Base-by-base conservation (phyloP, 768 basidiomycete species). In the Suillus lakei region DNA sequence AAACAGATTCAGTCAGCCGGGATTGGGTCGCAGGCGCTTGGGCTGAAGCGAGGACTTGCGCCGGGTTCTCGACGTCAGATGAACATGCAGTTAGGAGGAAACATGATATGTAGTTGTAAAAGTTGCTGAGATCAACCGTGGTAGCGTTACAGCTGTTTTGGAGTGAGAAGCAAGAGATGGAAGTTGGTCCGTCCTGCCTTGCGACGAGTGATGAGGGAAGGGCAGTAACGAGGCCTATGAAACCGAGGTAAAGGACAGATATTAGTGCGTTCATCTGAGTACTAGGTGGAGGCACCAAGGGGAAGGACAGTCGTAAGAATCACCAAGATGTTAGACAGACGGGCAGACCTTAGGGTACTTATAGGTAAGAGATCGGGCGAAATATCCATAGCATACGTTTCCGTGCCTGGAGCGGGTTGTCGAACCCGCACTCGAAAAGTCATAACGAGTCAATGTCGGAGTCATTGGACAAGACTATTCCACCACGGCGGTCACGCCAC, bases 11-110 rank as follows among this genome's bases (percentile, higher is more conserved):
- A 12, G 63, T 66, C 41, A 72, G 63, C 32, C 63, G 67, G 3
- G 72, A 32, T 36, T 73, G 71, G 18, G 39, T 71, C 32, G 60
- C 61, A 8, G 71, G 67, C 26, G 72, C 72, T 12, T 50, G 53
- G 18, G 6, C 53, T 36, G 5, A 3, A 9, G 13, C 13, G 61
- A 73, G 63, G 38, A 66, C 63, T 44, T 66, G 44, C 0, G n/a
- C n/a, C 5, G 72, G 70, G 21, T 48, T 60, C n/a, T 55, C 38
- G 23, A n/a, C 18, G 4, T 16, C 26, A 10, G 55, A 26, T 10
- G 3, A 46, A 60, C 71, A 73, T 2, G 60, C 64, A 8, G 71
- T 73, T 23, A 73, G 43, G 55, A 73, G 73, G 50, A 72, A 62
- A 58, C 69, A 73, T 4, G 69, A 44, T 32, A 60, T 48, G n/a